Base-by-base conservation (phyloP, 768 basidiomycete genomes). In the Infundibulicybe gibba region DNA sequence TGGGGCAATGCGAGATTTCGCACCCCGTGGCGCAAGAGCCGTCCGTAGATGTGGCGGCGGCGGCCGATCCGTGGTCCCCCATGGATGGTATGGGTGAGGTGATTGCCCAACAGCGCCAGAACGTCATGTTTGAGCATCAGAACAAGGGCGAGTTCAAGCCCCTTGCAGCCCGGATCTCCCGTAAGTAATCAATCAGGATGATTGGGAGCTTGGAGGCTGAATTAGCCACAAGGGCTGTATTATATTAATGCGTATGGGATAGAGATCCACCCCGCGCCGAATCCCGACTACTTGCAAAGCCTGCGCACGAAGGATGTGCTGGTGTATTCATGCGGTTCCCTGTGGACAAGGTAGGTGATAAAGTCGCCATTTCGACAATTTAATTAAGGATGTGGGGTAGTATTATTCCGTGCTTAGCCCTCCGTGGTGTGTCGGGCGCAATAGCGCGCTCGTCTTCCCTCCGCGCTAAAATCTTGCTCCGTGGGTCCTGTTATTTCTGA, bases 1-100 rank as follows among this genome's bases (percentile, higher is more conserved):
- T 94, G 35, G 94, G 94, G 13, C 94, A 97, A 66, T 95, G 92
- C 61, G 87, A 92, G 57, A 94, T 95, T 54, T 94, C 92, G 2
- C 93, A 95, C 62, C 93, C 93, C 3, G 77, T 87, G 33, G 49
- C 64, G 20, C 62, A 59, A 20, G 44, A 52, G 19, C 38, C 63
- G 41, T 53, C 61, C 30, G 57, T 69, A 30, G 59, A 62, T 41
- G 53, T 62, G 32, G 57, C 64, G 44, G 59, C 59, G 31, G 61
- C 66, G 19, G 61, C 68, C 15, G 72, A 56, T 39, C 61, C 67
- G 20, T 54, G 62, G 46, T 79, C 77, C 19, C 76, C 77, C 34
- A 58, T 72, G 5, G 81, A 85, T 51, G 82, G 75, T 31, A 69
- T 83, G 60, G 78, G 74, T 34, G 75, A 72, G 56, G 63, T 63